Conservation (phyloP, 371 early-diverging fungal genomes). For the Coemansia sp. region DNA sequence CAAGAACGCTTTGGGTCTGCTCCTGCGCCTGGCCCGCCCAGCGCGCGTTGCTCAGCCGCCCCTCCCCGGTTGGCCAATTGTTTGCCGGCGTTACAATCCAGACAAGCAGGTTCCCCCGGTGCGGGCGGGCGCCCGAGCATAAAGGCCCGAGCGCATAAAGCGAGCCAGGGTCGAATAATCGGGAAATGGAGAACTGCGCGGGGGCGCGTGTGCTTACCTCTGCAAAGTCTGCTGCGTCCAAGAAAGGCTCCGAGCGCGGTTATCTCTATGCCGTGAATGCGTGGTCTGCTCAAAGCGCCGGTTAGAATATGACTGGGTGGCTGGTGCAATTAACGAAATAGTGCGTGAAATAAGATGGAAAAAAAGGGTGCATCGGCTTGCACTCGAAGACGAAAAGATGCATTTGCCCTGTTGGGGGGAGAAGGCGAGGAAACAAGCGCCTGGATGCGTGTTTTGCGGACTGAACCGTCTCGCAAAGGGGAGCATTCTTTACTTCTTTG, state of each 20-base stretch:
- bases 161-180: conserved; percentile 1
- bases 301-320: no score
- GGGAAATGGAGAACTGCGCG: background rate
- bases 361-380: conserved; percentile 1
- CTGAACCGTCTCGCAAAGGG: no score
- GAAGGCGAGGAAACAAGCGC: no score
- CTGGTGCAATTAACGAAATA: background rate
- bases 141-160: background rate
- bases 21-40: no score
- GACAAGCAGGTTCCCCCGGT: background rate
- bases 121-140: no score
- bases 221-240: background rate
- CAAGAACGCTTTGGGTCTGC: conserved; percentile 3
- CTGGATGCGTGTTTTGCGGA: no score
- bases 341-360: background rate
- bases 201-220: background rate
- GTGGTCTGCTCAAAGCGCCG: background rate
- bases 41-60: conserved; percentile 3
- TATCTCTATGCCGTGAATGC: background rate
- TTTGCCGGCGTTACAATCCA: background rate
- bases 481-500: no score
- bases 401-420: no score
- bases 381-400: background rate
- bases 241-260: conserved; percentile 1
- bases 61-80: background rate